Base-by-base conservation (phyloP, 2,329 filamentous ascomycete genomes). In the Talaromyces sp. region DNA sequence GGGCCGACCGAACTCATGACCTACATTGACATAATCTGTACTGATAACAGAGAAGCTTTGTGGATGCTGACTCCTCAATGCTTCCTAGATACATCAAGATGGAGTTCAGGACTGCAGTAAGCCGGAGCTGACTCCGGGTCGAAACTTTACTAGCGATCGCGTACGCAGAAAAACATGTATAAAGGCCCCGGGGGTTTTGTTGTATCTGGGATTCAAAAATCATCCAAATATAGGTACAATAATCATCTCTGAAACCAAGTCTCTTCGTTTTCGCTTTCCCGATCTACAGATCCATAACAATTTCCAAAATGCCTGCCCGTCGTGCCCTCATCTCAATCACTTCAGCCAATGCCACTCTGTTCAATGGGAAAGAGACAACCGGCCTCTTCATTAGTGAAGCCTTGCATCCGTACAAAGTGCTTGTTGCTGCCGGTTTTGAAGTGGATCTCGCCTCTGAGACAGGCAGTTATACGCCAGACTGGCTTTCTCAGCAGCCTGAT, bases 351-450 rank as follows among this genome's bases (percentile, higher is more conserved):
- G 75, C 71, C n/a, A 58, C 66, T 22, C 69, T 76, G n/a, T 74
- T 69, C 54, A 51, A 73, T 3, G 74, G 74, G 53, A 71, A 74
- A 45, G 70, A 73, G 55, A 75, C 74, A 2, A 61, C 60, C 6
- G 77, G 75, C 10, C 62, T 80, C 44, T 80, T 80, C 65, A 75
- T 80, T 54, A 72, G 63, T 47, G 78, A 80, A 60, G 78, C 77
- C 14, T 69, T 80, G 7, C 77, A 80, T 55, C 77, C 78, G 0
- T 80, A 69, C 70, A 74, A 78, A 16, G 76, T 78, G 19, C 69
- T 80, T 51, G 65, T 54, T 5, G 68, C 64, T 2, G 60, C 61
- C 1, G 65, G 57, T 1, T 78, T 80, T 60, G 73, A 77, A 49
- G 77, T 79, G 44, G 77, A 80, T 54, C 67, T 80, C 24, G 70